A percentile compares a stretch with the other conserved stretches of the same genome.
These are phyloP conservation scores for Eucalyptus grandis DNA, from an alignment of 345 rosid species.

Conservation along the genomic window DNA sequence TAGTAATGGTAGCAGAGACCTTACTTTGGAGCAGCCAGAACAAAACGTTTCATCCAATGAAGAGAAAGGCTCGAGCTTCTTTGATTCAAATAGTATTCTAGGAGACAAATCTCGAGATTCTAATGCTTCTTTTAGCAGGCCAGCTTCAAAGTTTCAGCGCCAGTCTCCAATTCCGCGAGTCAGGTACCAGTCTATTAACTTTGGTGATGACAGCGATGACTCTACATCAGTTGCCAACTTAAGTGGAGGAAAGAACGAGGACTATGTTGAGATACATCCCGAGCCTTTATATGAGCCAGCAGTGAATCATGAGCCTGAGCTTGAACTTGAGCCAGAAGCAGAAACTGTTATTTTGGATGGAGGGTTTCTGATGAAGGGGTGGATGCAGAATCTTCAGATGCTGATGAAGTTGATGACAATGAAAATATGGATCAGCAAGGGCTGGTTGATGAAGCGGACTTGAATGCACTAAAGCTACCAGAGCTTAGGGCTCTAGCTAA, in stretches of 20 bases:
- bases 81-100: slow-evolving; percentile 2
- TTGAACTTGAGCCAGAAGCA: slow-evolving; percentile 13
- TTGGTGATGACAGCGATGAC: slow-evolving; percentile 25
- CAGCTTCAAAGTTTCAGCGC: slow-evolving; percentile 68
- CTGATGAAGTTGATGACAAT: slow-evolving; percentile 3
- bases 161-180: slow-evolving; percentile 57
- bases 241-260: slow-evolving; percentile 23
- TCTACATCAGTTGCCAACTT: slow-evolving; percentile 7
- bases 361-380: slow-evolving; percentile 4
- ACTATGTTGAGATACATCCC: slow-evolving; percentile 10
- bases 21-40: slow-evolving; percentile 10
- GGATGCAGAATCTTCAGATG: slow-evolving; percentile 1
- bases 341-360: slow-evolving; percentile 6
- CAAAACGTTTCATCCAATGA: slow-evolving; percentile 11
- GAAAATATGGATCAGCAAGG: slow-evolving; percentile 17
- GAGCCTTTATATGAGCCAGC: slow-evolving; percentile 15
- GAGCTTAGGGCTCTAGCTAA: slow-evolving; percentile 75
- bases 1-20: slow-evolving; percentile 10
- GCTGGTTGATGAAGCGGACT: slow-evolving; percentile 10
- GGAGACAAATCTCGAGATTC: slow-evolving; percentile 5
- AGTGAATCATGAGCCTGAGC: slow-evolving; percentile 10
- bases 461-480: slow-evolving; percentile 52
- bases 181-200: slow-evolving; percentile 35
- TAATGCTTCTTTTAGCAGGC: slow-evolving; percentile 40
- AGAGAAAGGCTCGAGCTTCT: slow-evolving; percentile 16